Conservation (phyloP, 2,329 filamentous ascomycete genomes). For the Aquanectria penicillioides region DNA sequence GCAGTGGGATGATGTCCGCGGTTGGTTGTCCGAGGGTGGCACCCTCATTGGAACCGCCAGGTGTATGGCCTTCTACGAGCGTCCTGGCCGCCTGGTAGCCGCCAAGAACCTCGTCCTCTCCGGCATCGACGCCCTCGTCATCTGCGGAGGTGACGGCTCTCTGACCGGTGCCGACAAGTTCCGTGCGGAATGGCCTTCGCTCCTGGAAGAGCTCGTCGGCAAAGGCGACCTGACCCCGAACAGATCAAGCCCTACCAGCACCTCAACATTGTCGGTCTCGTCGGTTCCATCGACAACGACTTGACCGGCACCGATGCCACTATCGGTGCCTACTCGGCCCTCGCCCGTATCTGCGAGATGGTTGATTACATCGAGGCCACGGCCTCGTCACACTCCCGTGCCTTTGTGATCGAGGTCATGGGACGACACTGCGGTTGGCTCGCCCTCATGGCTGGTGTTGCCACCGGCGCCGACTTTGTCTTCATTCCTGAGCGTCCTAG, state of each 20-base stretch:
- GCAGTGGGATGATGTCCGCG: conserved; percentile 92
- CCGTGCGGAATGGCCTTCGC: conserved; percentile 87
- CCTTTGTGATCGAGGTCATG: conserved; percentile 99
- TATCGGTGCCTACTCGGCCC: conserved; percentile 94
- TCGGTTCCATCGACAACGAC: conserved; percentile 98
- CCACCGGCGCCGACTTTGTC: conserved; percentile 93
- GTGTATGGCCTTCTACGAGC: conserved; percentile 92
- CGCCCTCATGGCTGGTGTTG: conserved; percentile 94
- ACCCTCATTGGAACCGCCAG: conserved; percentile 96
- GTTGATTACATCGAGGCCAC: conserved; percentile 98
- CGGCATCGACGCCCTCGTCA: conserved; percentile 94
- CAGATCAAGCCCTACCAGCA: conserved; percentile 82
- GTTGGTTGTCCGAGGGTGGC: conserved; percentile 92
- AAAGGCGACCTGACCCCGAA: conserved; percentile 75
- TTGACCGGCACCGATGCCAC: conserved; percentile 97
- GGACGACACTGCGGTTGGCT: conserved; percentile 98
- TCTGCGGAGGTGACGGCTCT: conserved; percentile 96
- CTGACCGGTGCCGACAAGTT: conserved; percentile 96
- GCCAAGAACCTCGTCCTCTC: conserved; percentile 94
- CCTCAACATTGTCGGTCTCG: conserved; percentile 95
- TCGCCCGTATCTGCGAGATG: conserved; percentile 92
- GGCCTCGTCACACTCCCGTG: conserved; percentile 90
- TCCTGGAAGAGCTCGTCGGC: conserved; percentile 85
- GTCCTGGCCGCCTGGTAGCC: conserved; percentile 81
- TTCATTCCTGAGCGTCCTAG: conserved; percentile 97